Evolutionary conservation across 1,139 yeast genomes (phyloP), one percentile per base, ranked within the genome.

Genomic region (Geotrichum candidum): DNA sequence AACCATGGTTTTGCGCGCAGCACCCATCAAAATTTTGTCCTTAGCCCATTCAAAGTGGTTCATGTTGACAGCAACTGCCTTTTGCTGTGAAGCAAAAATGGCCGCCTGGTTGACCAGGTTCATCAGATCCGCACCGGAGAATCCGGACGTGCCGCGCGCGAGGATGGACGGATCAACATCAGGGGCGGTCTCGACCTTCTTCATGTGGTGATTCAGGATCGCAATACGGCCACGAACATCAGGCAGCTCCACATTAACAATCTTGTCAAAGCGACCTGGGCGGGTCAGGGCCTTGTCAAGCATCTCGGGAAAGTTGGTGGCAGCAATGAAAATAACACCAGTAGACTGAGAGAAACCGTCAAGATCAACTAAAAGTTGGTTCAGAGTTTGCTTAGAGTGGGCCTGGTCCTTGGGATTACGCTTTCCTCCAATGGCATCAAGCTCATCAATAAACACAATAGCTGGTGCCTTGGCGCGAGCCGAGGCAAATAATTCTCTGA

Each of bases 71-170:
- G 94, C 82, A 41, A 91, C 84, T 0, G 98, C 98, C 69, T 90
- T 88, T 70, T 87, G 84, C 73, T 91, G 97, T 27, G 97, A 90
- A 0, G 99, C 99, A 73, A 88, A 89, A 56, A 94, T 92, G 2
- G 99, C 99, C 7, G 99, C 99, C 75, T 94, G 98, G 76, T 94
- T 94, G 41, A 95, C 97, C 67, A 94, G 80, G 74, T 95, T 94
- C 86, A 90, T 90, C 65, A 94, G 80, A 69, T 92, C 99, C 22
- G 99, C 99, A 72, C 99, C 99, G 22, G 96, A 88, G 69, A 94
- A 82, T 18, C 99, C 99, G 2, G 98, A 96, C 1, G 99, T 95
- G 64, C 97, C 97, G 74, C 99, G 83, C 6, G 99, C 99, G 72
- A 94, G 82, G 64, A 91, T 82, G 15, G 90, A 81, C 18, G 97